Base-by-base conservation (phyloP, 179 eudicot species). In the Drosera spatulata region DNA sequence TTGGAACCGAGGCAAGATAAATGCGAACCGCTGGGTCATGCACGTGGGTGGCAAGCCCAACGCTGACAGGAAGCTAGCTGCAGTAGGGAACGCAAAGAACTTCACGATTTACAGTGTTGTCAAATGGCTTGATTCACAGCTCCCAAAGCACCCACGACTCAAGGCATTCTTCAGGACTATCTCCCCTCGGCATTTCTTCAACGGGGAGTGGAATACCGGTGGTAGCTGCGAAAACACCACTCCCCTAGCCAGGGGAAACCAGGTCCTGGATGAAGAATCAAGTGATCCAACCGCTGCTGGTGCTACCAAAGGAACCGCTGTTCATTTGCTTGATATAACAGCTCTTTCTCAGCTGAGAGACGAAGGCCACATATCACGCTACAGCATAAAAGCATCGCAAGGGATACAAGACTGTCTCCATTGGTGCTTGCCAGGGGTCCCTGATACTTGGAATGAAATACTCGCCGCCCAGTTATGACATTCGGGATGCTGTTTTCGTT, bases 191-290 rank as follows among this genome's bases (percentile, higher is more conserved):
- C 96, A 88, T 67, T 88, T 86, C 66, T 72, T 73, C 37, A 78
- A 88, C 14, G 96, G 96, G 63, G 96, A 88, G 39, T 88, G 96
- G 96, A 80, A 88, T 67, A 86, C 88, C 0, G 96, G 96, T 45
- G 96, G 96, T 7, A 88, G 85, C 43, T 88, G 96, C 58, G 91
- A 88, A 59, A 86, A 79, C 68, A 75, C 81, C 3, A 71, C 76
- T 53, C 95, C 96, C 5, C 47, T 86, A 46, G 75, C 86, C 5
- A 81, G 71, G 39, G 87, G 87, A n/a, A 73, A 73, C 54, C 78
- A 68, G 63, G 95, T 86, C 11, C 56, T 51, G 46, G 71, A 79
- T 63, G 77, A 82, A 1, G 82, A 80, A 15, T 82, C 95, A 5
- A 80, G 91, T 59, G 96, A 88, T 71, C 70, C 66, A 10, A 66